Base-by-base conservation (phyloP, 345 rosid species). In the Hypericum perforatum region DNA sequence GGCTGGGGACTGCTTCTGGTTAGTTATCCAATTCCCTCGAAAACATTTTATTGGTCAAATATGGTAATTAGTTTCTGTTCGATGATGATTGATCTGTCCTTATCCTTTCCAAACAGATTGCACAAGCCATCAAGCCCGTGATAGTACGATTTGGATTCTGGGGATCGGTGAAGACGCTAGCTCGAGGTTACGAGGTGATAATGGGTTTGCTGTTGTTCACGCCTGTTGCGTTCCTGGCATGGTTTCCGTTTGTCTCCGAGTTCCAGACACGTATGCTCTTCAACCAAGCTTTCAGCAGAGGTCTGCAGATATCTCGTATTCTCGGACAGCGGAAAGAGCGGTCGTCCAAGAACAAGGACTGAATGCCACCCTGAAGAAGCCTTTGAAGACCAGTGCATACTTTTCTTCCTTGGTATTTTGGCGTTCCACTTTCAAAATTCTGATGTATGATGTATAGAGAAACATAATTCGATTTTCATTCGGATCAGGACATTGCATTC, bases 201-300 rank as follows among this genome's bases (percentile, higher is more conserved):
- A 52, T 52, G 55, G 55, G 41, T 13, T 37, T 52, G 55, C 14
- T 52, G 7, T 41, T 52, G 16, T 52, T 52, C 39, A 11, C 39
- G 3, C 55, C 55, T 0, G 39, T 52, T n/a, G 55, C 55, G 38
- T 37, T 52, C 41, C 16, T 52, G 41, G 55, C 55, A 6, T 52
- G 55, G 55, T 52, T 52, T 15, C 55, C 55, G 8, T 52, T 52
- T 16, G 55, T 52, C 41, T 52, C 55, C 2, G 55, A 52, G 41
- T 52, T 52, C 55, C 55, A 52, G 55, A 52, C 38, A 8, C 38
- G 55, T 5, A 37, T 52, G 38, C 55, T 52, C 10, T 52, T 52
- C 55, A 52, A 52, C 15, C 55, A 52, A 37, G 55, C 55, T 11
- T 52, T 52, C 55, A 52, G 55, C 55, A 52, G 55, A 37, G 55